Conservation (phyloP, 2,329 filamentous ascomycete species). For the Beauveria australis region DNA sequence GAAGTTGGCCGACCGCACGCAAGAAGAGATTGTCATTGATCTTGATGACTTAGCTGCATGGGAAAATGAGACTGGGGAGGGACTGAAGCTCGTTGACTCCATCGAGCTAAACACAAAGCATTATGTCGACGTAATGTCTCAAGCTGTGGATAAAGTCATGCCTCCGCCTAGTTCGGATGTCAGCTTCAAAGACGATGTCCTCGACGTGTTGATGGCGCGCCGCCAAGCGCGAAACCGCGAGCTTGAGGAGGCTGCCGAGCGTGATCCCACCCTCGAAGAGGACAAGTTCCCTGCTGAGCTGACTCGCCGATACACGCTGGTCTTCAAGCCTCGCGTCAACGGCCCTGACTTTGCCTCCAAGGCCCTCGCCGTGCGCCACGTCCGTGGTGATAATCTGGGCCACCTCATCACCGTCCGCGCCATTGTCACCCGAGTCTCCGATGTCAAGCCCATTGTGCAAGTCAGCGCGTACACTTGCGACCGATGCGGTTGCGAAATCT, state of each 20-base stretch:
- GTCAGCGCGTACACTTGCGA: constrained; percentile 98
- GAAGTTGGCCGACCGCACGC: constrained; percentile 71
- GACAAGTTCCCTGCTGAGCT: constrained; percentile 86
- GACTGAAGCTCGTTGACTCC: constrained; percentile 67
- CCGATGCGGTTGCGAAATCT: constrained; percentile 91
- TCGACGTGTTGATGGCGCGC: constrained; percentile 94
- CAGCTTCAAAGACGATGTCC: constrained; percentile 92
- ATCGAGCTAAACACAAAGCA: constrained; percentile 89
- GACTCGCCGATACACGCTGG: constrained; percentile 87
- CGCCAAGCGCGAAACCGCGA: constrained; percentile 79
- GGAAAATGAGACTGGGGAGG: constrained; percentile 62
- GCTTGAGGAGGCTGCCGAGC: constrained; percentile 57
- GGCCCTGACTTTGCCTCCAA: constrained; percentile 55
- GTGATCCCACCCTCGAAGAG: constrained; percentile 56
- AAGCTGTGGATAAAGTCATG: constrained; percentile 80
- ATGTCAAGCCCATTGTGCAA: constrained; percentile 95
- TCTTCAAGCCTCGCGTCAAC: constrained; percentile 85
- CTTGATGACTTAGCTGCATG: constrained; percentile 81
- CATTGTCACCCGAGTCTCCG: constrained; percentile 90
- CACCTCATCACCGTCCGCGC: constrained; percentile 89
- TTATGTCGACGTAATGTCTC: constrained; percentile 85
- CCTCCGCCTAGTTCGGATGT: constrained; percentile 70
- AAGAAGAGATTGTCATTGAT: constrained; percentile 74
- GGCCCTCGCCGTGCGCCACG: constrained; percentile 80
- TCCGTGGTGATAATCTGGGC: constrained; percentile 86